Evolutionary conservation across 768 basidiomycete species (phyloP), one percentile per base, ranked within the genome.

Genomic region (Phylloporus sp.): DNA sequence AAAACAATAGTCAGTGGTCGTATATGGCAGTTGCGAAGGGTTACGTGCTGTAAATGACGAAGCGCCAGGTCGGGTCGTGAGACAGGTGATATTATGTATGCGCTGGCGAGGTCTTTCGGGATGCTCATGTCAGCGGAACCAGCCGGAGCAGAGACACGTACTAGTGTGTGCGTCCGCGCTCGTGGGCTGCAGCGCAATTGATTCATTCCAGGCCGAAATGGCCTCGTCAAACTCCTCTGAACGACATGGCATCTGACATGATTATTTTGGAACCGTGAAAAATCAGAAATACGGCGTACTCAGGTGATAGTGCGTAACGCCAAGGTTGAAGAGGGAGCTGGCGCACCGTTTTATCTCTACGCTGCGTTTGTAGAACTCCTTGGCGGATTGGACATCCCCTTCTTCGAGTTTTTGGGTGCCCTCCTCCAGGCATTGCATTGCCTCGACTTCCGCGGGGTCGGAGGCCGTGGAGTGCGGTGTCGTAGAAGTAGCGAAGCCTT

Each of bases 91-190:
- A 90, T 82, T 60, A 92, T 85, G 69, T 91, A 92, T 57, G 90
- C 90, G 64, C 86, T 90, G 42, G 90, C 90, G 38, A 92, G 73
- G 70, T 92, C 89, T 92, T 58, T 51, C 46, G 56, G 50, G 51
- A 53, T 50, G 35, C 47, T 55, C 54, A 50, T 58, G 53, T 59
- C 57, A 42, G 45, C 52, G 48, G 52, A 35, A 42, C 44, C 24
- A 48, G 41, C 52, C 49, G 47, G 58, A 37, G 54, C 57, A 52
- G 38, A 53, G 48, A 45, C 38, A 72, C 80, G 52, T 65, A 90
- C 90, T 92, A 29, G 86, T 90, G 68, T 93, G 90, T 24, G 89
- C 81, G 63, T 92, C 90, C 21, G 90, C 77, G 58, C 86, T 90
- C 44, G 82, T 78, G 28, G 90, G 90, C 55, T 91, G 86, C 34